Evolutionary conservation across 164 flowering plant species (phyloP), one percentile per base, ranked within the genome.

Genomic region (Vitis labrusca): DNA sequence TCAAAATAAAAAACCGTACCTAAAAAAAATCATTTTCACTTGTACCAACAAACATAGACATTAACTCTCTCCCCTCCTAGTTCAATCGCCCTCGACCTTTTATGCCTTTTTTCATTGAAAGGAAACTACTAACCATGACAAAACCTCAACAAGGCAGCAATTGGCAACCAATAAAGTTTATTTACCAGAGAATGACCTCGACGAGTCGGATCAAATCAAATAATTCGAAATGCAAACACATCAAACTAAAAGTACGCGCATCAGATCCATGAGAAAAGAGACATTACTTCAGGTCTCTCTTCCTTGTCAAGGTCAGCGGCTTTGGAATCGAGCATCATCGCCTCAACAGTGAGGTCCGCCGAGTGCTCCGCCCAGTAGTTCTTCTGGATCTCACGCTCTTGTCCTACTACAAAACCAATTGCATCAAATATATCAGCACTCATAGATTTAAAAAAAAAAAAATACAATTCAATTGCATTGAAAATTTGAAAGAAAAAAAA

Each of bases 241-340:
- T 60, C 48, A 27, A 13, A 59, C 14, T 32, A 0, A 30, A 61
- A 61, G 32, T n/a, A 13, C 3, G 37, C n/a, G 15, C 37, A 19
- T 16, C 13, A 52, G 3, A 55, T 14, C 19, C 13, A 16, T 49
- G 17, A 72, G 48, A 69, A 16, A 47, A 68, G 44, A 73, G 66
- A 60, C 10, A 30, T 57, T 78, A 91, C 99, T 76, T 95, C 99
- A 70, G 98, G 98, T 23, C 97, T 82, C 79, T 95, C 99, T 79
- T 90, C 97, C 75, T 93, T 95, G 83, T 95, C 99, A 50, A 95
- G 98, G 74, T 95, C 98, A 17, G 90, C 64, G 15, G 99, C 98
- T 70, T 85, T 85, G 67, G 98, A 93, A 76, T 95, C 98, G 44
- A 93, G 98, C 99, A 95, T 95, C 99, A 93, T 95, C 15, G 97